Evolutionary conservation across 2,329 filamentous ascomycete species (phyloP).

Genomic region (Hortaea werneckii): DNA sequence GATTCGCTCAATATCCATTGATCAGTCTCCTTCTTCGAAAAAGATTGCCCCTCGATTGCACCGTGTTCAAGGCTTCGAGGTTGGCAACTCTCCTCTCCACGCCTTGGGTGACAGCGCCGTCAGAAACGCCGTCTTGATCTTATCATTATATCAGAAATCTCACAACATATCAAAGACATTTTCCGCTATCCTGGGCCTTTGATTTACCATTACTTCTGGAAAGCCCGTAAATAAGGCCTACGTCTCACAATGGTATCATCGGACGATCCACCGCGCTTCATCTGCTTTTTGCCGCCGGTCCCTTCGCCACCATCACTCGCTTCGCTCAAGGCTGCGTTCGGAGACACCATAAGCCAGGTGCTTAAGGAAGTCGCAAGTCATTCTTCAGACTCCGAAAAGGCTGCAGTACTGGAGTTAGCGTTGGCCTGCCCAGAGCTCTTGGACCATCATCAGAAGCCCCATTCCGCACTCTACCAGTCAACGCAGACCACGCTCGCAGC

Average conservation of each 20-base stretch:
- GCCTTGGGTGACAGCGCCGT: too few species aligned
- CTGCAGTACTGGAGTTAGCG: slow-evolving; percentile 47
- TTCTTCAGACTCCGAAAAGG: slow-evolving; percentile 19
- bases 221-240: too few species aligned
- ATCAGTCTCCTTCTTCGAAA: too few species aligned
- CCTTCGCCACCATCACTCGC: slow-evolving; percentile 30
- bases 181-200: too few species aligned
- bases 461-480: slow-evolving; percentile 52
- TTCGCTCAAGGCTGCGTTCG: slow-evolving; percentile 34
- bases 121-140: too few species aligned
- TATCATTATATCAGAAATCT: too few species aligned
- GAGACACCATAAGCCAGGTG: slow-evolving; percentile 31
- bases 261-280: slow-evolving; percentile 19
- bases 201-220: too few species aligned
- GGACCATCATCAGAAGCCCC: slow-evolving; percentile 39
- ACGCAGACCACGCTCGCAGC: slow-evolving; percentile 65
- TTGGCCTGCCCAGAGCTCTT: slow-evolving; percentile 54
- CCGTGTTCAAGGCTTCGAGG: too few species aligned
- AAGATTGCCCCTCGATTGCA: too few species aligned
- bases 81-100: too few species aligned
- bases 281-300: slow-evolving; percentile 37
- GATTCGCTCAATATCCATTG: too few species aligned
- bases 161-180: too few species aligned
- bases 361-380: slow-evolving; percentile 31
- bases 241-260: not conserved